Evolutionary conservation across 2,329 filamentous ascomycete genomes (phyloP).

Genomic region (Exophiala sideris): DNA sequence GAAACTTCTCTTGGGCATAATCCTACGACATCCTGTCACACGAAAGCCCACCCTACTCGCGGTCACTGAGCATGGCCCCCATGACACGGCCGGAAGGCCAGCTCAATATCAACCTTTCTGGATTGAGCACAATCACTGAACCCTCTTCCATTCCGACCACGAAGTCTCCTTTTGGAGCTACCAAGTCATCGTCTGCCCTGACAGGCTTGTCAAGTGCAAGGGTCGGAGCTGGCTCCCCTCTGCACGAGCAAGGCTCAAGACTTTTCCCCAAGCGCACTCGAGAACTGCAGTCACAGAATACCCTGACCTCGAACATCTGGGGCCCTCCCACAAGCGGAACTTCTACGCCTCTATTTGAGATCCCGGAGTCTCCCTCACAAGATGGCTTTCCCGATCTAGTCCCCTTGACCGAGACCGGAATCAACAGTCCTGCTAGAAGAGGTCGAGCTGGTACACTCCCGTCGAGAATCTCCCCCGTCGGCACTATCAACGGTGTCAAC

Average conservation of each 20-base stretch:
- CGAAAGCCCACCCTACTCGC: too few relatives aligned
- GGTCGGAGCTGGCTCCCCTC: conserved; percentile 92
- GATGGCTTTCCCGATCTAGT: conserved; percentile 93
- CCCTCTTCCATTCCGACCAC: conserved; percentile 17
- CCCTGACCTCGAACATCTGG: conserved; percentile 76
- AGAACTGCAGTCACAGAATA: conserved; percentile 96
- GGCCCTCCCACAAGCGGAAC: conserved; percentile 94
- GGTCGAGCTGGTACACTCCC: conserved; percentile 94
- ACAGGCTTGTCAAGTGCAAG: conserved; percentile 56
- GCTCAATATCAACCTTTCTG: conserved; percentile 27
- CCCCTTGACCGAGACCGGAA: conserved; percentile 62
- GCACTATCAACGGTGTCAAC: conserved; percentile 56
- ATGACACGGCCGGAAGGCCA: conserved; percentile 22
- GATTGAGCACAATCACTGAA: conserved; percentile 22
- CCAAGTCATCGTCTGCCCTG: conserved; percentile 25
- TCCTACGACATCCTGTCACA: neutral
- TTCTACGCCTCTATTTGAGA: conserved; percentile 92
- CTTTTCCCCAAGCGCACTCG: conserved; percentile 94
- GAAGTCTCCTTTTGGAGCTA: conserved; percentile 26
- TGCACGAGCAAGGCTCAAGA: conserved; percentile 78
- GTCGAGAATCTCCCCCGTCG: conserved; percentile 81
- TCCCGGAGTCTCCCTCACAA: conserved; percentile 87
- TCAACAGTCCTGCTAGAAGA: conserved; percentile 67
- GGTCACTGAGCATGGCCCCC: conserved; percentile 21
- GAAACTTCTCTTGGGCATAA: neutral